phyloP scores from a whole-genome alignment of 2,329 filamentous ascomycete genomes.

The Penicillium expansum region DNA sequence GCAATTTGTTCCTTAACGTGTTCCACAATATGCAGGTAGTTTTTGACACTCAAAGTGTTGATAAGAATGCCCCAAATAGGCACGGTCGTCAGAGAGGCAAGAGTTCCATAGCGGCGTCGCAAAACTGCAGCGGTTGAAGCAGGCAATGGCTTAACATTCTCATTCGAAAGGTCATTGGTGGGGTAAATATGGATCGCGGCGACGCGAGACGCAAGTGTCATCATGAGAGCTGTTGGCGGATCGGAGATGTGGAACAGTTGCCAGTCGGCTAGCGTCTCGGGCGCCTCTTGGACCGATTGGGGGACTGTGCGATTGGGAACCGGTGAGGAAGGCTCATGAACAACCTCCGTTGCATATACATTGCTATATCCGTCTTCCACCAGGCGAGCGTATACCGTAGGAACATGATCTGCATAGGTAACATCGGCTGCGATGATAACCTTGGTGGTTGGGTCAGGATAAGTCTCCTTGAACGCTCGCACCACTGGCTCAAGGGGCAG shows the following conservation, averaged over 20 bases:
- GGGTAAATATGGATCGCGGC: slow-evolving; percentile 75
- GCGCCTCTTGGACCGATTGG: slow-evolving; percentile 44
- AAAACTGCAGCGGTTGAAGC: slow-evolving; percentile 59
- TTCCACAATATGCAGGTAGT: slow-evolving; percentile 79
- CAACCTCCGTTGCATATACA: slow-evolving; percentile 66
- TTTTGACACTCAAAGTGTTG: slow-evolving; percentile 88
- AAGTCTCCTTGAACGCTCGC: slow-evolving; percentile 65
- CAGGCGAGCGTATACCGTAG: slow-evolving; percentile 56
- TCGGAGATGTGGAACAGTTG: slow-evolving; percentile 81
- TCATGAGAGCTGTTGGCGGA: slow-evolving; percentile 75
- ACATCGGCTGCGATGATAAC: slow-evolving; percentile 86
- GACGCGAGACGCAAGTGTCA: slow-evolving; percentile 82
- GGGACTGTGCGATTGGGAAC: slow-evolving; percentile 81
- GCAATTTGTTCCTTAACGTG: slow-evolving; percentile 71
- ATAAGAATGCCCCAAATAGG: slow-evolving; percentile 91
- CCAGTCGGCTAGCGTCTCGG: slow-evolving; percentile 60
- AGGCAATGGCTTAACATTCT: slow-evolving; percentile 43
- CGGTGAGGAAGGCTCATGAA: slow-evolving; percentile 72
- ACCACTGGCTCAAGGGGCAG: slow-evolving; percentile 62
- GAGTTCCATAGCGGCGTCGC: slow-evolving; percentile 81
- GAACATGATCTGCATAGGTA: slow-evolving; percentile 75
- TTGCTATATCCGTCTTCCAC: slow-evolving; percentile 64
- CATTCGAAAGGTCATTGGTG: slow-evolving; percentile 43
- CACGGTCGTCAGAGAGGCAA: slow-evolving; percentile 75
- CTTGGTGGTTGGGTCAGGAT: slow-evolving; percentile 61